phyloP scores from a whole-genome alignment of 164 flowering plant genomes.

The Cinnamomum chago region DNA sequence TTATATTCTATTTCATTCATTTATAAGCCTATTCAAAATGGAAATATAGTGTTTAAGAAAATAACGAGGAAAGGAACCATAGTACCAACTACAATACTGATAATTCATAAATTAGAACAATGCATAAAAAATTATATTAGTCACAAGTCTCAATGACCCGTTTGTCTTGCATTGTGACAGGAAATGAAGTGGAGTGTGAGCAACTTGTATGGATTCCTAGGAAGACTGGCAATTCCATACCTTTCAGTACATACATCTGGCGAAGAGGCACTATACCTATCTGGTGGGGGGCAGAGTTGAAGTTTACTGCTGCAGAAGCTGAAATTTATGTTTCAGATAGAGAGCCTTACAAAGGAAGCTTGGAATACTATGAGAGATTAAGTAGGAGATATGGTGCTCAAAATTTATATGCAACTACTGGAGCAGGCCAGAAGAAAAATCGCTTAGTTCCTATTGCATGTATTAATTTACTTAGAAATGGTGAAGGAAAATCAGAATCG shows the following conservation, averaged over 20 bases:
- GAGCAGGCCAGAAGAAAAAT: conserved; percentile 49
- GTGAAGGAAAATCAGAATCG: conserved; percentile 88
- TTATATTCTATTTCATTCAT: too few relatives aligned
- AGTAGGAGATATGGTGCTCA: conserved; percentile 74
- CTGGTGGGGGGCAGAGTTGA: conserved; percentile 99
- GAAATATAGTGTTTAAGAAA: too few relatives aligned
- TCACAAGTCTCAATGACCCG: too few relatives aligned
- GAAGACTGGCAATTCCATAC: conserved; percentile 64
- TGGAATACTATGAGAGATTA: conserved; percentile 77
- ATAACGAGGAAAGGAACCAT: too few relatives aligned
- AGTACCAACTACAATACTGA: too few relatives aligned
- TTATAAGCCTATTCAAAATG: too few relatives aligned
- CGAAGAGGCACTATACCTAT: conserved; percentile 97
- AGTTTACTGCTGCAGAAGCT: conserved; percentile 96
- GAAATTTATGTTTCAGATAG: conserved; percentile 85
- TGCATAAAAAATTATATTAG: too few relatives aligned
- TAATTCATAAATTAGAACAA: too few relatives aligned
- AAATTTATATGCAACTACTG: conserved; percentile 39
- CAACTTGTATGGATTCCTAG: conserved; percentile 93
- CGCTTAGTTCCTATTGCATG: conserved; percentile 82
- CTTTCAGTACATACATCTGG: conserved; percentile 92
- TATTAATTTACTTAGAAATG: conserved; percentile 84
- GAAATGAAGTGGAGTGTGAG: conserved; percentile 99
- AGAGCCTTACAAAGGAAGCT: conserved; percentile 89
- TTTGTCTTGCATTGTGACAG: conserved; percentile 33